Conservation (phyloP, 345 rosid genomes). For the Rhizophora apiculata region DNA sequence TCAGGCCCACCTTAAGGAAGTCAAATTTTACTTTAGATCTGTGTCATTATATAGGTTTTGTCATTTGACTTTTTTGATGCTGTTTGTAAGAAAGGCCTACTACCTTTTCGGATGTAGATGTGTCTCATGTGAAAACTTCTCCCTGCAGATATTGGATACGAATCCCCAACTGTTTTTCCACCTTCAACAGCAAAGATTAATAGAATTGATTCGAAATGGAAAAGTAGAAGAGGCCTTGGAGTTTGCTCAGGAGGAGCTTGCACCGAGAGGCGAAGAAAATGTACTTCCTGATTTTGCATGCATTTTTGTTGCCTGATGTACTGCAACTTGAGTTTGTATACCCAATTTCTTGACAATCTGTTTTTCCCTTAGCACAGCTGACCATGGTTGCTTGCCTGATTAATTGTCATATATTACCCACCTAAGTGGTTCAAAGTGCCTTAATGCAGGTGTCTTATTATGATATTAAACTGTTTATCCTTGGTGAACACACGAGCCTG, state of each 20-base stretch:
- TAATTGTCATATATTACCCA: not conserved
- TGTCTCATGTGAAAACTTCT: slow-evolving; percentile 12
- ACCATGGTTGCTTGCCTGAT: not conserved
- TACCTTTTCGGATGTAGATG: slow-evolving; percentile 1
- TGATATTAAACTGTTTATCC: not conserved
- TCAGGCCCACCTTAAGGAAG: too few relatives aligned
- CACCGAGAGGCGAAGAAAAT: slow-evolving; percentile 97
- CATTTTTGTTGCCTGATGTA: not conserved
- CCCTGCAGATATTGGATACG: slow-evolving; percentile 74
- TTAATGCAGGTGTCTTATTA: not conserved
- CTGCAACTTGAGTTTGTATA: not conserved
- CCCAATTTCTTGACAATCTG: not conserved
- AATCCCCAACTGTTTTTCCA: slow-evolving; percentile 96
- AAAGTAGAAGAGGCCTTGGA: slow-evolving; percentile 89
- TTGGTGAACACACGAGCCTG: not conserved
- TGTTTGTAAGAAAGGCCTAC: too few relatives aligned
- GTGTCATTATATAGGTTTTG: not conserved
- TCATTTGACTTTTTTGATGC: not conserved
- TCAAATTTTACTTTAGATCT: too few relatives aligned
- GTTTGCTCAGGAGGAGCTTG: slow-evolving; percentile 99
- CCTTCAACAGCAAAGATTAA: slow-evolving; percentile 96
- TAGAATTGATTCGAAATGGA: slow-evolving; percentile 90
- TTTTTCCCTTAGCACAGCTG: not conserved
- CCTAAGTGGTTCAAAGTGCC: not conserved
- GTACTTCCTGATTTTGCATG: slow-evolving; percentile 9